Base-by-base conservation (phyloP, 768 basidiomycete genomes). In the Strobilomyces confusus region DNA sequence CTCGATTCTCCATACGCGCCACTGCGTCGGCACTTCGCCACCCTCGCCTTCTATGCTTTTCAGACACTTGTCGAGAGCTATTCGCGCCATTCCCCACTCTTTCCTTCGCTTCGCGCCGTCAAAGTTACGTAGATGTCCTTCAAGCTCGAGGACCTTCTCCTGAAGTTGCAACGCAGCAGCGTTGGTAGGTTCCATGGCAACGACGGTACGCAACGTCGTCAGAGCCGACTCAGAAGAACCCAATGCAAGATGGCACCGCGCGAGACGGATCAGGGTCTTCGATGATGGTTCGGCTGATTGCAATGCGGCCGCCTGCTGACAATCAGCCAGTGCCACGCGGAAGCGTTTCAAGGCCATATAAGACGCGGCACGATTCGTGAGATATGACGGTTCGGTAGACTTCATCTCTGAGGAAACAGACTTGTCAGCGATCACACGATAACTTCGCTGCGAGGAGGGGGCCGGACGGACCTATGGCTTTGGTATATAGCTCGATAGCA, bases 291-390 rank as follows among this genome's bases (percentile, higher is more conserved):
- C 63, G 9, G 73, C 65, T 9, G 83, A 68, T 70, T 92, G 89
- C 6, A 92, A 73, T 0, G 80, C 69, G 0, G 80, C 77, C 5
- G 91, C 92, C 33, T 75, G 75, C 66, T 90, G 90, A 63, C 90
- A 93, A 64, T 95, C 92, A 34, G 77, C 78, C 17, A 93, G 75
- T 0, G 92, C 92, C 0, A 74, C 71, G 30, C 82, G 77, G 76
- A 87, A 94, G 32, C 81, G 81, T 65, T 92, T 92, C 47, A 89
- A 65, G 0, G 83, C 81, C 81, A 95, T 94, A 65, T 86, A 81
- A 2, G 91, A 85, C 0, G 92, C 92, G 0, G 92, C 92, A 26
- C 92, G 83, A 67, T 95, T 95, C 1, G 90, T 89, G 56, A 86
- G 75, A 64, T 87, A 94, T 3, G 87, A 78, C 1, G 91, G 82